Base-by-base conservation (phyloP, 805 yeast species). In the Metschnikowia dekortorum region DNA sequence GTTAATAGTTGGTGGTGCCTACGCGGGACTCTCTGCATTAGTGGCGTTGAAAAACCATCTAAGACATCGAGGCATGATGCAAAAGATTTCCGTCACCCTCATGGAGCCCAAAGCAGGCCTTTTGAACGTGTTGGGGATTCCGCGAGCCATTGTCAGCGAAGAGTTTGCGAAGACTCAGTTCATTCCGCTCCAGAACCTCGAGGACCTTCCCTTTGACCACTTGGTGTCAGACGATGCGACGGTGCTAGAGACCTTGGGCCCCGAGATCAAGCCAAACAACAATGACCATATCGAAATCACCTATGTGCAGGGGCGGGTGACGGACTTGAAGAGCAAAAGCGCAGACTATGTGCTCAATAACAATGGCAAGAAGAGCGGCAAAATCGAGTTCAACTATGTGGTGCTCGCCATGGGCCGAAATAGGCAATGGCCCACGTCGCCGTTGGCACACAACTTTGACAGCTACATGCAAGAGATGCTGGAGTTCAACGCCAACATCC, bases 341-440 rank as follows among this genome's bases (percentile, higher is more conserved):
- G 75, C 73, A 7, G 51, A 56, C 16, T 70, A 69, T 47, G 40
- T 48, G 9, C 54, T 71, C 42, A 61, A 53, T 47, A 40, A 45
- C 30, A 46, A 38, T 45, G 28, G 33, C 18, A 35, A 32, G 50
- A 49, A 33, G 14, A 44, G 78, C 48, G 55, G 53, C 7, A 33
- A 8, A 6, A 59, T 70, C 40, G 59, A 62, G 8, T 80, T 78
- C 58, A 81, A 80, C 53, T 79, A 75, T 53, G 74, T 71, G 18
- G 64, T 79, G 9, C 59, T 70, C 47, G 79, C 82, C 5, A 62
- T 78, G 2, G 84, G 84, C 1, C 65, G 83, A 59, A 67, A 78
- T 47, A 64, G 84, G 52, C 64, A 66, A 39, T 79, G 82, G 81
- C 84, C 84, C 11, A 72, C 77, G 35, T 78, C 79, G 34, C 84